phyloP scores from a whole-genome alignment of 805 yeast species.

The Yueomyces sinensis region DNA sequence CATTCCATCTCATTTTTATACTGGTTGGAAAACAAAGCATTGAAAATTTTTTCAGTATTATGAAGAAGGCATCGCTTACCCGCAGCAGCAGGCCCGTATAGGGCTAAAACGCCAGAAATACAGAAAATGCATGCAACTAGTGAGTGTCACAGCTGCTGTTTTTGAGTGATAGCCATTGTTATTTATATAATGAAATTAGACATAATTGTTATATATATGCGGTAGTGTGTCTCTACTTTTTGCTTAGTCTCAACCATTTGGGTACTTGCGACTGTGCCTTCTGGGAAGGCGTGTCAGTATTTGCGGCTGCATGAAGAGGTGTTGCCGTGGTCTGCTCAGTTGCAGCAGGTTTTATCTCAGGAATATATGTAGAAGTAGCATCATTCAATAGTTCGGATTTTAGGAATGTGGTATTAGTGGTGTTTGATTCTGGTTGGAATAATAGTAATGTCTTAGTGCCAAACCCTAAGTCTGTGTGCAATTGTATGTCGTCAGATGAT shows the following conservation, averaged over 20 bases:
- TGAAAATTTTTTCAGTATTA: no score
- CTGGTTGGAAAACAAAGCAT: no score
- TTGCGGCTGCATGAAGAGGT: background rate
- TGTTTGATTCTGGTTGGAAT: conserved; percentile 21
- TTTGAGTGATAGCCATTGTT: no score
- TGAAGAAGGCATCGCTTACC: no score
- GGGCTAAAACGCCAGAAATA: no score
- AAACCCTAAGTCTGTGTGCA: conserved; percentile 29
- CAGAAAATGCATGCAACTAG: no score
- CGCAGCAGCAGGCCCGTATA: no score
- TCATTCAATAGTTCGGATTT: conserved; percentile 16
- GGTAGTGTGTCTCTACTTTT: conserved; percentile 13
- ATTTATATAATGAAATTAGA: no score
- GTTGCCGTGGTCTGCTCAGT: background rate
- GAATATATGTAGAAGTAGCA: conserved; percentile 20
- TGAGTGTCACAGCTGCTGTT: no score
- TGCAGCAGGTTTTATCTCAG: background rate
- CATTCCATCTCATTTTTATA: no score
- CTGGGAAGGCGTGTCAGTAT: background rate
- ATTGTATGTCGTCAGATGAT: conserved; percentile 15
- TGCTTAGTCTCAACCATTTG: conserved; percentile 29
- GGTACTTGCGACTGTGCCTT: conserved; percentile 23
- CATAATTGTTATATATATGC: no score
- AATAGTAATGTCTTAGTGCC: conserved; percentile 34
- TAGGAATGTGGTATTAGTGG: conserved; percentile 16